Evolutionary conservation across 768 basidiomycete genomes (phyloP).

Genomic region (Russula lepida): DNA sequence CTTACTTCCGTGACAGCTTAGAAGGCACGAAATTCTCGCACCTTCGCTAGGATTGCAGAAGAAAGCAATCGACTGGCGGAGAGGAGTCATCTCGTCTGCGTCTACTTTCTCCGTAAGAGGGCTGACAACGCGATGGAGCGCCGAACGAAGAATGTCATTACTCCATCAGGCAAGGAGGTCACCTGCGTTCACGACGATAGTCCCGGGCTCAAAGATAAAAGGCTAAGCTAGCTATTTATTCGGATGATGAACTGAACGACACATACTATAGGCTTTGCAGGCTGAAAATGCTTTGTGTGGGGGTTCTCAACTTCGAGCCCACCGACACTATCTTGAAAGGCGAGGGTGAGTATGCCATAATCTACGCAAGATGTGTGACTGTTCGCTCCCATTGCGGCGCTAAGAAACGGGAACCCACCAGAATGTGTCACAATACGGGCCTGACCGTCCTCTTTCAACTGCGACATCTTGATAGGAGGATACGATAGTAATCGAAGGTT

Average conservation of each 20-base stretch:
- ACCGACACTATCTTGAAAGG: slow-evolving; percentile 81
- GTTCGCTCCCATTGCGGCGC: not conserved
- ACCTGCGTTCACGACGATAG: slow-evolving; percentile 77
- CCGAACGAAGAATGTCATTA: slow-evolving; percentile 70
- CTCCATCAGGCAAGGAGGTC: slow-evolving; percentile 80
- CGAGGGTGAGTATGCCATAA: slow-evolving; percentile 72
- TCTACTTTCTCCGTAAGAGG: slow-evolving; percentile 47
- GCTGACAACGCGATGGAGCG: slow-evolving; percentile 76
- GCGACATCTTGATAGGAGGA: slow-evolving; percentile 56
- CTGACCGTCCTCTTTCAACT: slow-evolving; percentile 56
- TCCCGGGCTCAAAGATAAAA: slow-evolving; percentile 47
- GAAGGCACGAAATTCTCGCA: slow-evolving; percentile 60
- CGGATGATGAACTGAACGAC: not conserved
- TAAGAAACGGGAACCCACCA: slow-evolving; percentile 32
- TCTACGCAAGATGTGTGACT: slow-evolving; percentile 33
- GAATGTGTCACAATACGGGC: slow-evolving; percentile 80
- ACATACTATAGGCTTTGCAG: slow-evolving; percentile 70
- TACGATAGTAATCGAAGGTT: slow-evolving; percentile 77
- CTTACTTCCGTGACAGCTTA: slow-evolving; percentile 45
- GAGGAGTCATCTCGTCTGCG: slow-evolving; percentile 48
- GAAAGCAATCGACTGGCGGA: slow-evolving; percentile 75
- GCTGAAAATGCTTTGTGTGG: slow-evolving; percentile 59
- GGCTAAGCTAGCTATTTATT: not conserved
- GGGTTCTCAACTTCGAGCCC: slow-evolving; percentile 79
- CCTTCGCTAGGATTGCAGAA: slow-evolving; percentile 79